Evolutionary conservation across 805 yeast genomes (phyloP).

Genomic region (Teunomyces lycoperdinae): DNA sequence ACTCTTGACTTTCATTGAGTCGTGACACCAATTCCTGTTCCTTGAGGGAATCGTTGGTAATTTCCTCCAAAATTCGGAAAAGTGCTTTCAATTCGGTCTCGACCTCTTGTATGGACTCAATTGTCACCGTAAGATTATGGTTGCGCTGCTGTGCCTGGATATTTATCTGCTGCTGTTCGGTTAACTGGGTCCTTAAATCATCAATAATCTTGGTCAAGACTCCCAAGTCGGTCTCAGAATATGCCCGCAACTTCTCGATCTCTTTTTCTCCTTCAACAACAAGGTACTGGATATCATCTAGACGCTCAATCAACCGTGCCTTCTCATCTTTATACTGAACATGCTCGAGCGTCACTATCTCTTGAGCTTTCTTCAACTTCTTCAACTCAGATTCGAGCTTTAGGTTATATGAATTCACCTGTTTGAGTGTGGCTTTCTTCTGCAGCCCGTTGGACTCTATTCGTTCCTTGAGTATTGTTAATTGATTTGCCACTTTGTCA

Average conservation of each 20-base stretch:
- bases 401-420: constrained; percentile 44
- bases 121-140: constrained; percentile 50
- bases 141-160: constrained; percentile 40
- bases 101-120: constrained; percentile 53
- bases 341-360: constrained; percentile 59
- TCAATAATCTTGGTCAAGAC: constrained; percentile 50
- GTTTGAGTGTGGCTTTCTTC: constrained; percentile 37
- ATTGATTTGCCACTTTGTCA: constrained; percentile 6
- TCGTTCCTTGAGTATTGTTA: constrained; percentile 8
- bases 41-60: constrained; percentile 43
- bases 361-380: constrained; percentile 59
- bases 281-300: constrained; percentile 60
- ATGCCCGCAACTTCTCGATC: constrained; percentile 56
- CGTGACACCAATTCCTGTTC: constrained; percentile 41
- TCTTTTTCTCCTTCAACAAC: constrained; percentile 56
- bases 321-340: constrained; percentile 63
- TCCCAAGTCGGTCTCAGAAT: constrained; percentile 59
- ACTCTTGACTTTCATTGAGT: constrained; percentile 38
- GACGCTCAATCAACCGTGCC: constrained; percentile 49
- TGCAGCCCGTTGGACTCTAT: constrained; percentile 18
- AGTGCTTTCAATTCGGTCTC: constrained; percentile 41
- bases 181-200: constrained; percentile 48
- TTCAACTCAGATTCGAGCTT: constrained; percentile 62
- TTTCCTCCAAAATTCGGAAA: constrained; percentile 50
- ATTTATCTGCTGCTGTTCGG: constrained; percentile 26